A percentile compares a stretch with the other conserved stretches of the same genome.
phyloP scores from a whole-genome alignment of 1,139 yeast genomes.

The Blastobotrys illinoisensis region DNA sequence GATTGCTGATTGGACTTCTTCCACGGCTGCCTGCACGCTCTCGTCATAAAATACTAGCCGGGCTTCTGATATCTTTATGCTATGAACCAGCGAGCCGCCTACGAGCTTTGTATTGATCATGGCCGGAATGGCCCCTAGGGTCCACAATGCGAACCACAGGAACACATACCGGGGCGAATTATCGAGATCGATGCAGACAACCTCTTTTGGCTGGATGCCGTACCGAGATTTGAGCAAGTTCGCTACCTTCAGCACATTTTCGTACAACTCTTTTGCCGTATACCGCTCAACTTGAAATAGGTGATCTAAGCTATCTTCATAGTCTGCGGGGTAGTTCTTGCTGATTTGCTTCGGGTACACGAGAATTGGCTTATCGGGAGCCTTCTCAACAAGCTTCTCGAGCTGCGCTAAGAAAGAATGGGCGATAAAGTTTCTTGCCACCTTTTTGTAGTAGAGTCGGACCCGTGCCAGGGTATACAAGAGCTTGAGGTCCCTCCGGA shows the following conservation, averaged over 20 bases:
- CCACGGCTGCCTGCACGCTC: constrained; percentile 51
- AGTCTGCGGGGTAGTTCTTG: constrained; percentile 12
- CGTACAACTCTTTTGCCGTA: constrained; percentile 66
- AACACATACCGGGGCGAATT: constrained; percentile 79
- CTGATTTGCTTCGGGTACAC: constrained; percentile 54
- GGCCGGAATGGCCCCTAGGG: constrained; percentile 85
- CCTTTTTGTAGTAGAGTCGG: not conserved
- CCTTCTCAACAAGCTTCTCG: constrained; percentile 44
- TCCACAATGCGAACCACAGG: constrained; percentile 85
- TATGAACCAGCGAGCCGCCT: constrained; percentile 73
- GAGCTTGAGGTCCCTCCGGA: constrained; percentile 25
- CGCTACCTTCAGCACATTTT: constrained; percentile 59
- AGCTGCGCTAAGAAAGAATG: constrained; percentile 28
- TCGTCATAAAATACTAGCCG: constrained; percentile 63
- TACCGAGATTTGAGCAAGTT: constrained; percentile 57
- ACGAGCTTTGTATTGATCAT: constrained; percentile 76
- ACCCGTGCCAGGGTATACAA: not conserved
- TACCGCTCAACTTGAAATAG: constrained; percentile 56
- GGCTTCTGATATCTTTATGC: constrained; percentile 64
- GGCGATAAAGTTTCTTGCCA: constrained; percentile 32
- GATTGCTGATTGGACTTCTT: constrained; percentile 37
- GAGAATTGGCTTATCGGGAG: constrained; percentile 54
- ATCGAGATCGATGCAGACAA: constrained; percentile 73
- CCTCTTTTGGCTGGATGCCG: constrained; percentile 59
- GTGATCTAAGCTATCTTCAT: constrained; percentile 36